A percentile compares a stretch with the other conserved stretches of the same genome.
These are phyloP conservation scores for Moesziomyces sp. DNA, from an alignment of 1,284 basidiomycete genomes.

Conservation along the genomic window DNA sequence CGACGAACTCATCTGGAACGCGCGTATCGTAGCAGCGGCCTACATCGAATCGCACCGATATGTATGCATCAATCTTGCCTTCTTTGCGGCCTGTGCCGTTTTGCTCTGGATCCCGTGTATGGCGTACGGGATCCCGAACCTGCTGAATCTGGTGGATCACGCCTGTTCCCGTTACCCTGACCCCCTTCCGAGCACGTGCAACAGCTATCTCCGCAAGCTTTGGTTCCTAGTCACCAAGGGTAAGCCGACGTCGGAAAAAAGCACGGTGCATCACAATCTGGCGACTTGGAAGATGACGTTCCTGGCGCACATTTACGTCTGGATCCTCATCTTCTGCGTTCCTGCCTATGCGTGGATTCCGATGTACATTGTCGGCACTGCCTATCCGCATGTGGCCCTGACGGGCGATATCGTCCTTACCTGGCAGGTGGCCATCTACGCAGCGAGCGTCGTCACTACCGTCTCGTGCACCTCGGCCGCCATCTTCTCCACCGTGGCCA, in stretches of 20 bases:
- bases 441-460: conserved; percentile 2
- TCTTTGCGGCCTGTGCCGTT: conserved; percentile 4
- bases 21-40: conserved; percentile 10
- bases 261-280: neutral
- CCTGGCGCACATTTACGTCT: conserved; percentile 5
- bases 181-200: neutral
- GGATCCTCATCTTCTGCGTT: neutral
- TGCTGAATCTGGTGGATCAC: conserved; percentile 2
- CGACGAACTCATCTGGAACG: conserved; percentile 3
- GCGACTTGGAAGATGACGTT: conserved; percentile 16
- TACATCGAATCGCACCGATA: conserved; percentile 5
- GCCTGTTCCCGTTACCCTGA: neutral
- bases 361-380: neutral
- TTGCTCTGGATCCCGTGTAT: neutral
- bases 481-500: conserved; percentile 6
- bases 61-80: conserved; percentile 3
- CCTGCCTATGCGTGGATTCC: conserved; percentile 1
- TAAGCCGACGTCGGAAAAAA: neutral
- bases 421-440: neutral
- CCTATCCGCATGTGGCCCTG: neutral
- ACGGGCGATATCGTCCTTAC: neutral
- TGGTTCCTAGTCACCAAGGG: conserved; percentile 3
- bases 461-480: neutral
- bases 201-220: neutral
- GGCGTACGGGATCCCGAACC: conserved; percentile 7